phyloP scores from a whole-genome alignment of 805 yeast genomes.

The Danielia oregonensis region DNA sequence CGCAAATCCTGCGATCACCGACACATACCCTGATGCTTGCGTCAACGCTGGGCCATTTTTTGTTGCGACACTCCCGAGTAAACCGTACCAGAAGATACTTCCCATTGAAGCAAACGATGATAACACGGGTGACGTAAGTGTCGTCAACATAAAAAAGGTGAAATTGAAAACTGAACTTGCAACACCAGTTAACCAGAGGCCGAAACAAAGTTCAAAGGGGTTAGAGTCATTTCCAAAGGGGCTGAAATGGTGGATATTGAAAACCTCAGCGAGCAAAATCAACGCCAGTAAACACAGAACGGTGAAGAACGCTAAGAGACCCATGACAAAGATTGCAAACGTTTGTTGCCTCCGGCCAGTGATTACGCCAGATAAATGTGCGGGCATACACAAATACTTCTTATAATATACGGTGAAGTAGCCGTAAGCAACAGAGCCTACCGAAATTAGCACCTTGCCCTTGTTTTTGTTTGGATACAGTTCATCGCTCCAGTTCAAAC shows the following conservation, averaged over 20 bases:
- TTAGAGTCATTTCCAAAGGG: conserved; percentile 43
- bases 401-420: conserved; percentile 83
- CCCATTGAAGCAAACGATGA: conserved; percentile 63
- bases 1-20: too few species aligned
- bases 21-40: too few species aligned
- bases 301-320: conserved; percentile 60
- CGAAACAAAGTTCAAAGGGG: too few species aligned
- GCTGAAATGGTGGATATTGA: conserved; percentile 56
- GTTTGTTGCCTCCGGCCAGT: conserved; percentile 67
- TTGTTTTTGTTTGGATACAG: conserved; percentile 52
- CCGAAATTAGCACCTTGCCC: conserved; percentile 68
- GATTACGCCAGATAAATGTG: conserved; percentile 40
- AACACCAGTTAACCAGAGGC: conserved; percentile 39
- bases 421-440: conserved; percentile 77
- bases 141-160: conserved; percentile 71
- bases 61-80: too few species aligned
- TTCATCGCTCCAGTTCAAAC: conserved; percentile 11
- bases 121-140: conserved; percentile 80
- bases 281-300: conserved; percentile 45
- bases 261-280: conserved; percentile 46
- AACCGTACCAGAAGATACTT: conserved; percentile 70
- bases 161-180: conserved; percentile 50
- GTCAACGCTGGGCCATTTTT: too few species aligned
- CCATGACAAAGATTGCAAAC: conserved; percentile 77
- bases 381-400: conserved; percentile 69